A percentile compares a stretch with the other conserved stretches of the same genome.
phyloP scores from a whole-genome alignment of 352 stramenopile species.

The Phytophthora capsici region DNA sequence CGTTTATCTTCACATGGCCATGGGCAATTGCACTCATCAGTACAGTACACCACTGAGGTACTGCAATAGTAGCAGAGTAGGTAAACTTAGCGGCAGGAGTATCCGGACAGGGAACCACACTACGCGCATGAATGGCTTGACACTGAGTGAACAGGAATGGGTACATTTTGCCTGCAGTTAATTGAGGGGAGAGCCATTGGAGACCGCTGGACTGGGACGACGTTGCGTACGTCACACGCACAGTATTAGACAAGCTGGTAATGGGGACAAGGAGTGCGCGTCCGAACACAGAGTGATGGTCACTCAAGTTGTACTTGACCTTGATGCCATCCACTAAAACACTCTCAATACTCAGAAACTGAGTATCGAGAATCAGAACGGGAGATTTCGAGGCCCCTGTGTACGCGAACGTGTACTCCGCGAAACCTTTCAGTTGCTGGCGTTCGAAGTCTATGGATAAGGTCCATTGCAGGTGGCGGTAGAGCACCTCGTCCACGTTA shows the following conservation, averaged over 20 bases:
- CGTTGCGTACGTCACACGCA: slow-evolving; percentile 82
- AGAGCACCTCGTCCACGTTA: slow-evolving; percentile 82
- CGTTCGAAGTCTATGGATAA: slow-evolving; percentile 86
- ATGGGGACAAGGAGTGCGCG: slow-evolving; percentile 61
- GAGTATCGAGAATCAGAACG: slow-evolving; percentile 85
- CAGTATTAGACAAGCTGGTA: slow-evolving; percentile 43
- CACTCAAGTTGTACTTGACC: slow-evolving; percentile 61
- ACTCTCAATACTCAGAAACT: slow-evolving; percentile 70
- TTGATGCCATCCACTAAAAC: slow-evolving; percentile 54
- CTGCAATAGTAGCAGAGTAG: slow-evolving; percentile 92
- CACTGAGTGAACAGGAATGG: slow-evolving; percentile 96
- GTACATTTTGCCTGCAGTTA: slow-evolving; percentile 93
- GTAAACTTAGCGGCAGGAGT: slow-evolving; percentile 94
- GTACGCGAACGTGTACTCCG: slow-evolving; percentile 82
- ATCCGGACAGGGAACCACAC: slow-evolving; percentile 95
- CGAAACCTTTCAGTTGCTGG: slow-evolving; percentile 70
- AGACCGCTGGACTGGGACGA: slow-evolving; percentile 67
- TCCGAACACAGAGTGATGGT: slow-evolving; percentile 64
- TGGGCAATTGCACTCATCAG: slow-evolving; percentile 89
- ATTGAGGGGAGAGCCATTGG: slow-evolving; percentile 91
- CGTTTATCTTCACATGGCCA: slow-evolving; percentile 31
- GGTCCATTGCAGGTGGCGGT: slow-evolving; percentile 87
- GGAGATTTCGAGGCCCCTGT: slow-evolving; percentile 21
- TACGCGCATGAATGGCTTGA: slow-evolving; percentile 94
- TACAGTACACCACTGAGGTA: slow-evolving; percentile 91